Conservation (phyloP, 2,329 filamentous ascomycete genomes). For the Aspergillus piperis region DNA sequence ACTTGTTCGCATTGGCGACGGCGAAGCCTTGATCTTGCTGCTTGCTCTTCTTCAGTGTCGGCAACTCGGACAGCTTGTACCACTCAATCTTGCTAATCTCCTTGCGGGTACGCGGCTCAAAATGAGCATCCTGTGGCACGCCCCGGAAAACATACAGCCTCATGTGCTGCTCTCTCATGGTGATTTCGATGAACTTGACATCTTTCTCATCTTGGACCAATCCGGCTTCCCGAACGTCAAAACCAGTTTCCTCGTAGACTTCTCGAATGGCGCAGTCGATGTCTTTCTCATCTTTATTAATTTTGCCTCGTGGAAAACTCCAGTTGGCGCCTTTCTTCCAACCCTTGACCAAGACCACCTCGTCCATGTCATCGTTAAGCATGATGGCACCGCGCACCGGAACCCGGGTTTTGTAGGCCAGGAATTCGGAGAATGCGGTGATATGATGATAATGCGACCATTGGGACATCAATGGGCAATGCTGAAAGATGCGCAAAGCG, state of each 20-base stretch:
- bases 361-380: conserved; percentile 91
- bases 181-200: conserved; percentile 82
- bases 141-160: conserved; percentile 88
- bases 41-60: conserved; percentile 74
- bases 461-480: conserved; percentile 82
- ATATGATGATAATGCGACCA: conserved; percentile 78
- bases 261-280: conserved; percentile 91
- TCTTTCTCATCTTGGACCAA: conserved; percentile 71
- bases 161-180: conserved; percentile 91
- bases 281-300: conserved; percentile 95
- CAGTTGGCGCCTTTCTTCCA: conserved; percentile 97
- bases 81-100: conserved; percentile 97
- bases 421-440: conserved; percentile 84
- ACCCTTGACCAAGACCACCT: conserved; percentile 88
- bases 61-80: conserved; percentile 87
- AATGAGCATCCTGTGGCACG: conserved; percentile 81
- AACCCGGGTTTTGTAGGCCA: conserved; percentile 91
- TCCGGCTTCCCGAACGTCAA: conserved; percentile 74
- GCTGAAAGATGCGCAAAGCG: conserved; percentile 86
- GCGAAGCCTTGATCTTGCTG: conserved; percentile 61
- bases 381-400: conserved; percentile 93
- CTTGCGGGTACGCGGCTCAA: conserved; percentile 88
- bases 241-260: conserved; percentile 94
- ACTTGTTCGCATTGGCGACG: conserved; percentile 73
- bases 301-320: conserved; percentile 96